phyloP scores from a whole-genome alignment of 1,284 basidiomycete genomes.

The Papiliotrema fonsecae region DNA sequence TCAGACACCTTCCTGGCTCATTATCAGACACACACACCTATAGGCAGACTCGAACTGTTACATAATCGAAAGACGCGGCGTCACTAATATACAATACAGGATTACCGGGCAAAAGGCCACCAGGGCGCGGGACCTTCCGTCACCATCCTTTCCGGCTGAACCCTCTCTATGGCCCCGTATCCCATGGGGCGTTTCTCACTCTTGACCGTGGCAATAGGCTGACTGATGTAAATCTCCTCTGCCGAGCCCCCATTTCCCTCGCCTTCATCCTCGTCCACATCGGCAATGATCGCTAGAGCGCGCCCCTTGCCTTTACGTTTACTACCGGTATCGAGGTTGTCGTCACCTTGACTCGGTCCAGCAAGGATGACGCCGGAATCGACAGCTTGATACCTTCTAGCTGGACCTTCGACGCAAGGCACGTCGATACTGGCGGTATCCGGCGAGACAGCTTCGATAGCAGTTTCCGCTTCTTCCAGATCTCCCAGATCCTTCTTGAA shows the following conservation, averaged over 20 bases:
- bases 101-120: slow-evolving; percentile 4
- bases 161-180: slow-evolving; percentile 3
- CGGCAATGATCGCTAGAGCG: slow-evolving; percentile 24
- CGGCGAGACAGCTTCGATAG: slow-evolving; percentile 13
- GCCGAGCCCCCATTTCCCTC: slow-evolving; percentile 10
- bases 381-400: slow-evolving; percentile 32
- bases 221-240: not conserved
- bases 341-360: slow-evolving; percentile 27
- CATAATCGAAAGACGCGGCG: too few relatives aligned
- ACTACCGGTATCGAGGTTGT: slow-evolving; percentile 15
- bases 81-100: too few relatives aligned
- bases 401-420: slow-evolving; percentile 15
- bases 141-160: not conserved
- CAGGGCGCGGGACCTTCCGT: not conserved
- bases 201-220: not conserved
- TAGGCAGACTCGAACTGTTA: not conserved
- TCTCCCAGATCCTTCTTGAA: slow-evolving; percentile 46
- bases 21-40: not conserved
- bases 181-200: slow-evolving; percentile 1
- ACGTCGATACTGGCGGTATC: slow-evolving; percentile 17
- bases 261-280: slow-evolving; percentile 21
- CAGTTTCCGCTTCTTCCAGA: slow-evolving; percentile 35
- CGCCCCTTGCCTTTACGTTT: slow-evolving; percentile 25
- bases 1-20: too few relatives aligned
- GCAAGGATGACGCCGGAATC: slow-evolving; percentile 39